Evolutionary conservation across 2,329 filamentous ascomycete species (phyloP).

Genomic region (Chaetomium olivaceum): DNA sequence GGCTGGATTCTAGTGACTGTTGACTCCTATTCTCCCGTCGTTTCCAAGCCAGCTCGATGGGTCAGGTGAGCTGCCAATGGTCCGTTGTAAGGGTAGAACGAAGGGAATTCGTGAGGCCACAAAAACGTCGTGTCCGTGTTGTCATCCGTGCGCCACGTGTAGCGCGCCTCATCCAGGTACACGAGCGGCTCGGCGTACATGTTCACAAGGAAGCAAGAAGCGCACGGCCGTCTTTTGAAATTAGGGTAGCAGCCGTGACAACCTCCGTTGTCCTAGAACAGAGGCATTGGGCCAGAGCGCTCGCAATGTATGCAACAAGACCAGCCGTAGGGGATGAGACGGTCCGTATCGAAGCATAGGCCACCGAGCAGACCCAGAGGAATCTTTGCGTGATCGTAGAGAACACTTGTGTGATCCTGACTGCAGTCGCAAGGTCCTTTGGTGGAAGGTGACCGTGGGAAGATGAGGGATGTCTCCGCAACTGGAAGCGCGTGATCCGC

Average conservation of each 20-base stretch:
- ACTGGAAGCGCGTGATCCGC: neutral
- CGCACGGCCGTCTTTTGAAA: neutral
- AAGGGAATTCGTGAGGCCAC: neutral
- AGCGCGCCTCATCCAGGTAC: neutral
- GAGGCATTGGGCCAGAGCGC: neutral
- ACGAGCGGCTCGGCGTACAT: neutral
- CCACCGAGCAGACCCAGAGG: neutral
- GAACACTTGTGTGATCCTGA: neutral
- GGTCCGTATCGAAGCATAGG: neutral
- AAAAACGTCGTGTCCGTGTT: neutral
- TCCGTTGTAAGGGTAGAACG: neutral
- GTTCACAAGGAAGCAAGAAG: neutral
- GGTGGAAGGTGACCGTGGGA: neutral
- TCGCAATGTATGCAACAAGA: neutral
- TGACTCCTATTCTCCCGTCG: neutral
- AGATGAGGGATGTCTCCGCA: neutral
- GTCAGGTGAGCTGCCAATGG: neutral
- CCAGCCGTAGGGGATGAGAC: neutral
- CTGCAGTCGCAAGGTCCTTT: neutral
- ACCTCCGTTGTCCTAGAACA: neutral
- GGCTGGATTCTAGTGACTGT: neutral
- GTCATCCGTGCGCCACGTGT: neutral
- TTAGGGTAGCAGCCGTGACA: neutral
- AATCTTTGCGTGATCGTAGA: neutral
- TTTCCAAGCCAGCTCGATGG: neutral